Percentiles rank a stretch among this genome's conserved stretches.
These are phyloP conservation scores for Coniochaeta pulveracea DNA, from an alignment of 2,329 filamentous ascomycete genomes.

Conservation along the genomic window DNA sequence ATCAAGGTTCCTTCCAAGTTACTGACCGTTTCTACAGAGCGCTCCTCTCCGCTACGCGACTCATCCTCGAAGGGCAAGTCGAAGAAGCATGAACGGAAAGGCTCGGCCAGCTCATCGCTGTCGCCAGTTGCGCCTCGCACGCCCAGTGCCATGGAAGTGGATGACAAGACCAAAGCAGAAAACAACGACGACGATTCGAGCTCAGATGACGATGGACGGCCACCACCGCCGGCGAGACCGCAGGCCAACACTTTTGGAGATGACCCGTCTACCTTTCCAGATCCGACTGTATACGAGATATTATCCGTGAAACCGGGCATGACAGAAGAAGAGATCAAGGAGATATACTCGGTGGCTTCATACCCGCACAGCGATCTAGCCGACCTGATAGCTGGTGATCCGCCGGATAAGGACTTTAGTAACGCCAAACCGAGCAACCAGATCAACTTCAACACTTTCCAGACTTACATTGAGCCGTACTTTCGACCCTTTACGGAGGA, in stretches of 20 bases:
- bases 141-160: slow-evolving; percentile 46
- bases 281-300: slow-evolving; percentile 93
- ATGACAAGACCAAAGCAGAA: slow-evolving; percentile 36
- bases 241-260: slow-evolving; percentile 85
- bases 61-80: slow-evolving; percentile 27
- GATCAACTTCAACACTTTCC: slow-evolving; percentile 87
- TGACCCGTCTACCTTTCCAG: slow-evolving; percentile 80
- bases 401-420: slow-evolving; percentile 92
- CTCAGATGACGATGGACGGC: slow-evolving; percentile 45
- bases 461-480: slow-evolving; percentile 84
- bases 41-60: slow-evolving; percentile 42
- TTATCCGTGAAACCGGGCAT: slow-evolving; percentile 62
- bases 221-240: slow-evolving; percentile 52
- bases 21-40: slow-evolving; percentile 26
- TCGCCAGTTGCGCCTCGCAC: slow-evolving; percentile 42
- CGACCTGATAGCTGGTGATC: slow-evolving; percentile 77
- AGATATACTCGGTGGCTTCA: slow-evolving; percentile 75
- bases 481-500: slow-evolving; percentile 86
- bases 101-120: slow-evolving; percentile 47
- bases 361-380: slow-evolving; percentile 75
- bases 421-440: slow-evolving; percentile 88
- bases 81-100: slow-evolving; percentile 37
- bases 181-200: slow-evolving; percentile 30
- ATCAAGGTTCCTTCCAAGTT: neutral
- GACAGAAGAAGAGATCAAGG: slow-evolving; percentile 73